These are phyloP conservation scores for Pseudozyma hubeiensis DNA, from an alignment of 1,284 basidiomycete genomes.

Conservation along the genomic window DNA sequence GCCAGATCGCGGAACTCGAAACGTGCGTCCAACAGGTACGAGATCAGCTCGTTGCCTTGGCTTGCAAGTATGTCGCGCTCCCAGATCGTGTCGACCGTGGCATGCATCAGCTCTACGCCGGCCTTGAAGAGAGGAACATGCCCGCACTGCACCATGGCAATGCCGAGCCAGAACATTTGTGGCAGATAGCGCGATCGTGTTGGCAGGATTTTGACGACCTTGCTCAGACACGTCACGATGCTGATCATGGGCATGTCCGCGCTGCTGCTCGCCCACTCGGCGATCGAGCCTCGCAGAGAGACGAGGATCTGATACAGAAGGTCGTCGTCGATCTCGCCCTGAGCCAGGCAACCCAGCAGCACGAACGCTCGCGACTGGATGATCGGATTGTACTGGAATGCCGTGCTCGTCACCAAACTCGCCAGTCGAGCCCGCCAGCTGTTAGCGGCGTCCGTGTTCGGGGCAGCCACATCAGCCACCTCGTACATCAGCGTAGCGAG, in stretches of 20 bases:
- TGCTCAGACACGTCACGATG: conserved; percentile 64
- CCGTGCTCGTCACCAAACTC: conserved; percentile 88
- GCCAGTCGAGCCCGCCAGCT: conserved; percentile 94
- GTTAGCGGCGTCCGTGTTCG: conserved; percentile 78
- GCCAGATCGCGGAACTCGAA: conserved; percentile 62
- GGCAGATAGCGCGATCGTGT: conserved; percentile 59
- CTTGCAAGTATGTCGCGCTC: conserved; percentile 49
- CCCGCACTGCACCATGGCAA: conserved; percentile 62
- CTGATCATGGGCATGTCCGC: conserved; percentile 65
- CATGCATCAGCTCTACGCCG: conserved; percentile 58
- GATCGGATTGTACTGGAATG: conserved; percentile 90
- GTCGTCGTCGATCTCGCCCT: conserved; percentile 80
- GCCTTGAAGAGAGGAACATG: conserved; percentile 63
- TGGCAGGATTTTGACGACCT: conserved; percentile 64
- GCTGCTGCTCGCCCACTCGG: conserved; percentile 59
- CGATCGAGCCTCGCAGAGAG: conserved; percentile 71
- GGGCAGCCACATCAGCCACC: conserved; percentile 59
- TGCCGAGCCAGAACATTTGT: conserved; percentile 66
- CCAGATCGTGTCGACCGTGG: conserved; percentile 55
- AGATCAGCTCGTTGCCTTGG: conserved; percentile 49
- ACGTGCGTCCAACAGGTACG: conserved; percentile 57
- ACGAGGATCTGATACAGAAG: conserved; percentile 88
- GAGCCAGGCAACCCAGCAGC: conserved; percentile 80
- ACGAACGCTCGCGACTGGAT: conserved; percentile 90
- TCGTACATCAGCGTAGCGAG: conserved; percentile 60